Evolutionary conservation across 2,329 filamentous ascomycete species (phyloP), one percentile per base, ranked within the genome.

Genomic region (Fonsecaea monophora): DNA sequence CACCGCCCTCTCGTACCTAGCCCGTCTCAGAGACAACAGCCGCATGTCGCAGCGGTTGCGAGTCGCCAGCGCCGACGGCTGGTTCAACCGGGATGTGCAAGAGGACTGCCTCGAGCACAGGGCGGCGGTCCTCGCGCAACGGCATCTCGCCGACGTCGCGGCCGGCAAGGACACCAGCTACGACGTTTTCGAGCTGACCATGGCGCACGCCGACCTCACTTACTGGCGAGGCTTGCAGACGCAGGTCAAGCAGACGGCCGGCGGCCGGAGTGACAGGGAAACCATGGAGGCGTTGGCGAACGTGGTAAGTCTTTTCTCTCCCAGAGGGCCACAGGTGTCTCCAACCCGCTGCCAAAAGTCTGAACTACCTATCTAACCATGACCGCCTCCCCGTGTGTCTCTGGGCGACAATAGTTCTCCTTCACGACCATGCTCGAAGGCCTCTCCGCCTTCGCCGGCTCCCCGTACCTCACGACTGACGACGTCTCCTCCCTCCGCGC

Each of bases 201-300:
- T 73, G 71, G 71, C 71, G 4, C 71, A 73, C 62, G 70, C 69
- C n/a, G 71, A 73, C 58, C 68, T 70, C 37, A 58, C 64, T n/a
- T 73, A 73, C 48, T 73, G 69, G 65, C 40, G 64, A 42, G 67
- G 67, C 12, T 66, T 73, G 34, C 66, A 66, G 64, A 64, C 65
- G 2, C 64, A 70, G n/a, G 60, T 71, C 32, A 57, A 63, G 13
- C 60, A 64, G 35, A 63, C 54, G 2, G 21, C 30, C 30, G 30
- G 30, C 30, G 30, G 37, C 15, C 40, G 45, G 5, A 25, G 38
- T 21, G 56, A 65, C 45, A 42, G 56, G 35, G 18, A 10, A 5
- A 34, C 67, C 8, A 50, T 72, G 37, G 58, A 68, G 38, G 58
- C 67, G 5, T 37, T 72, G n/a, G 69, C 60, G 38, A 66, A 72